Base-by-base conservation (phyloP, 2,329 filamentous ascomycete genomes). In the Magnaporthiopsis rhizophila region DNA sequence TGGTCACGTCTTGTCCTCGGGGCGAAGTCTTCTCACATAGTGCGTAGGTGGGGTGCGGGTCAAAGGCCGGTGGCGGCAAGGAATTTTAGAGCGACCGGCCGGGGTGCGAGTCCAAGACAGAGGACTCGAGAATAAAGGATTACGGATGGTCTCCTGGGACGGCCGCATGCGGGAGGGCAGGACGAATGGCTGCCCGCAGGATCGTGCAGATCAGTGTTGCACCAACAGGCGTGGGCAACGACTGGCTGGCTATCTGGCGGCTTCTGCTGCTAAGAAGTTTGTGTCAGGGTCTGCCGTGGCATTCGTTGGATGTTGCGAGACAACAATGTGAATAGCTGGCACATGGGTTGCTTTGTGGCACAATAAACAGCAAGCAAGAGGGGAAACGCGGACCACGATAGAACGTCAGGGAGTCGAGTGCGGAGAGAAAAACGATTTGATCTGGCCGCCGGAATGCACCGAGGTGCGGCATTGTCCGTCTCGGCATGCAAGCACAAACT, bases 1-100 rank as follows among this genome's bases (percentile, higher is more conserved):
- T 21, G 15, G 15, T 21, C 38, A 21, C 15, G 38, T 50, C 38
- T 5, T 15, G 4, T 8, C 18, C 9, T 21, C 18, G 21, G 8
- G 13, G 2, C 21, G 15, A 32, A 15, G 38, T 11, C 61, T 12
- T 71, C 74, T 75, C 67, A 77, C 75, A 77, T 77, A 66, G 66
- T 76, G 72, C 45, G 21, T 24, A 53, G 3, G 45, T 53, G 45
- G 67, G 67, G 67, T 65, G 66, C 65, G 66, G 67, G 69, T 67
- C 68, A 68, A 67, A 62, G 66, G 58, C 65, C 65, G 24, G 58
- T 62, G 24, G 56, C 58, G 64, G 64, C 59, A 38, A 34, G 64
- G 62, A 56, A 32, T 59, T 64, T 61, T 61, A 15, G 30, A 15
- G 11, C 26, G 24, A 3, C 57, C 28, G 26, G 57, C 58, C 21